phyloP scores from a whole-genome alignment of 441 rosid genomes.

The Gossypium schwendimanii region DNA sequence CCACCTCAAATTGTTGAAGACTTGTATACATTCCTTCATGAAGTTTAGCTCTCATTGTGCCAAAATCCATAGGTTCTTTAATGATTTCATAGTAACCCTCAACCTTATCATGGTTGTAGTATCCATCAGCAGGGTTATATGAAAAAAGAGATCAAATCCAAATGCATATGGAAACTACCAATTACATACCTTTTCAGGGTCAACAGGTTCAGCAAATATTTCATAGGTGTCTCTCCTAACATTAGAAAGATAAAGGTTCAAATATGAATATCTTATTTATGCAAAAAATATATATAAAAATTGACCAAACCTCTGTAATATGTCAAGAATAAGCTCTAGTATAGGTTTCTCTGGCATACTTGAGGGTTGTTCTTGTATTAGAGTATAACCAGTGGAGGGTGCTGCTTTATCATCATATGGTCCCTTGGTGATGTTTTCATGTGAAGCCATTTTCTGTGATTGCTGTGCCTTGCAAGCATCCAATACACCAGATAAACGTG shows the following conservation, averaged over 20 bases:
- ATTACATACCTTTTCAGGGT: constrained; percentile 40
- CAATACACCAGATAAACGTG: constrained; percentile 33
- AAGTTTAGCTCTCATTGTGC: constrained; percentile 79
- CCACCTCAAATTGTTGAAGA: constrained; percentile 60
- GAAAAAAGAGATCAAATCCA: neutral
- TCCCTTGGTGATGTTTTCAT: constrained; percentile 1
- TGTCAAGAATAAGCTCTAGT: constrained; percentile 37
- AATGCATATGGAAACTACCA: neutral
- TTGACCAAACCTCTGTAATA: constrained; percentile 41
- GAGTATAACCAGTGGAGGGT: constrained; percentile 8
- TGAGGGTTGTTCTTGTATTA: constrained; percentile 22
- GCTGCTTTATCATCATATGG: constrained; percentile 13
- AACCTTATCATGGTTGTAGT: constrained; percentile 32
- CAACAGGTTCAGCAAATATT: constrained; percentile 57
- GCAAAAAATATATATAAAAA: neutral
- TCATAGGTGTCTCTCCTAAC: constrained; percentile 53
- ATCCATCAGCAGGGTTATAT: neutral
- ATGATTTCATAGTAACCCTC: constrained; percentile 51
- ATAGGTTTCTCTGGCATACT: constrained; percentile 36
- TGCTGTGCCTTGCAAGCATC: constrained; percentile 29
- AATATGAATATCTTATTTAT: neutral
- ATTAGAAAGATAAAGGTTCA: neutral
- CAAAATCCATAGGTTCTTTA: constrained; percentile 70
- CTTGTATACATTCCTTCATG: constrained; percentile 63
- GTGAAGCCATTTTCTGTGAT: constrained; percentile 3